Conservation (phyloP, 1,284 basidiomycete genomes). For the Puccinia novopanici region DNA sequence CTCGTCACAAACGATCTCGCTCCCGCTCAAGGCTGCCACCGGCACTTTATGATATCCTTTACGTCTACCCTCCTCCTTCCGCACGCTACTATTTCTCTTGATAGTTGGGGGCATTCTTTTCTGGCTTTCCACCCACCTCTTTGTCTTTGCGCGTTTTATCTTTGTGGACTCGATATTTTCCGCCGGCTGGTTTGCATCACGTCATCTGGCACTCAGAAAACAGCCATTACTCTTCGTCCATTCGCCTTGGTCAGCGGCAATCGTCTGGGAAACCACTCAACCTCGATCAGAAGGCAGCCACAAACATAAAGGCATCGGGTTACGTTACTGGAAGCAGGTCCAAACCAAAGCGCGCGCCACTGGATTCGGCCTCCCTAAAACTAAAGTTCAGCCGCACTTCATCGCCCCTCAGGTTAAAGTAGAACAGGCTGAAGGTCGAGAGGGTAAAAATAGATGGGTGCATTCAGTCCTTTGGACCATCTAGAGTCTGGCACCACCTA, state of each 20-base stretch:
- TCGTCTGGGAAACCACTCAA: slow-evolving; percentile 55
- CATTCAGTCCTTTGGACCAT: slow-evolving; percentile 51
- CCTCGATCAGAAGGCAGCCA: slow-evolving; percentile 31
- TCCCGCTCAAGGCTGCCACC: slow-evolving; percentile 36
- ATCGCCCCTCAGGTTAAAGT: slow-evolving; percentile 33
- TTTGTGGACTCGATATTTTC: slow-evolving; percentile 45
- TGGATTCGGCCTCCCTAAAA: slow-evolving; percentile 18
- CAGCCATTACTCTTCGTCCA: slow-evolving; percentile 54
- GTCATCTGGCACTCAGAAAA: slow-evolving; percentile 53
- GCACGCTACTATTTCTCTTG: slow-evolving; percentile 35
- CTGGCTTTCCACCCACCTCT: slow-evolving; percentile 45
- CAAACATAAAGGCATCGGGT: slow-evolving; percentile 30
- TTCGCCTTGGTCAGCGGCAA: slow-evolving; percentile 49
- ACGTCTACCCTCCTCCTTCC: slow-evolving; percentile 48
- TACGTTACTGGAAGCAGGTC: slow-evolving; percentile 47
- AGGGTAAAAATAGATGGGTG: slow-evolving; percentile 48
- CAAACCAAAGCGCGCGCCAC: slow-evolving; percentile 24
- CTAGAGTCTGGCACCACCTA: slow-evolving; percentile 48
- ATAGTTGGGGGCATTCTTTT: slow-evolving; percentile 15
- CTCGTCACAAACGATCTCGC: slow-evolving; percentile 43
- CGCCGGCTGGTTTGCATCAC: slow-evolving; percentile 35
- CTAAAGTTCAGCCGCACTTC: slow-evolving; percentile 20
- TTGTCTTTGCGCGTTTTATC: slow-evolving; percentile 39
- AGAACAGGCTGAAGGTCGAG: slow-evolving; percentile 28
- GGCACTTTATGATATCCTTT: slow-evolving; percentile 49